phyloP scores from a whole-genome alignment of 1,139 yeast genomes.

The Yarrowia galli region DNA sequence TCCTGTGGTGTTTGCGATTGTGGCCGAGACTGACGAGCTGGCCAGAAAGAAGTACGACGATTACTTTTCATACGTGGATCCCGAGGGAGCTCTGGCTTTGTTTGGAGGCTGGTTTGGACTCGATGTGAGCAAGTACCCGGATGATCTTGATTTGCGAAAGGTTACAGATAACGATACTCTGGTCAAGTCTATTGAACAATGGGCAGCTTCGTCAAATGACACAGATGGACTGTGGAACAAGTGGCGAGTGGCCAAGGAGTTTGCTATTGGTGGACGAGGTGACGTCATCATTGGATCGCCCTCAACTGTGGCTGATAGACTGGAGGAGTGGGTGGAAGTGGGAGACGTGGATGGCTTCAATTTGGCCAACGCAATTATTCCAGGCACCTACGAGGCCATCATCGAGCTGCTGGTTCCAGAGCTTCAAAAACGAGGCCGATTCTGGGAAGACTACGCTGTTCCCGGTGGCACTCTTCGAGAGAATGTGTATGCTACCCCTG shows the following conservation, averaged over 20 bases:
- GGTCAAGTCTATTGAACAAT: constrained; percentile 44
- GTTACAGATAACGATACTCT: constrained; percentile 48
- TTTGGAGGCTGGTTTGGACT: constrained; percentile 53
- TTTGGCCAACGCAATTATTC: constrained; percentile 50
- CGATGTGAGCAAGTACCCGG: constrained; percentile 48
- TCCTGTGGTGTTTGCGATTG: constrained; percentile 47
- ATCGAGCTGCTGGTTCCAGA: constrained; percentile 53
- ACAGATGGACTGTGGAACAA: constrained; percentile 45
- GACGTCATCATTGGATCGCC: constrained; percentile 51
- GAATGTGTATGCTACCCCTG: constrained; percentile 40
- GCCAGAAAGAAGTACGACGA: constrained; percentile 48
- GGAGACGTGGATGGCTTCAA: constrained; percentile 54
- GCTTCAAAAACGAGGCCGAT: constrained; percentile 51
- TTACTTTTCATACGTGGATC: constrained; percentile 45
- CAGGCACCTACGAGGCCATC: constrained; percentile 52
- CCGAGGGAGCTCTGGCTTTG: constrained; percentile 50
- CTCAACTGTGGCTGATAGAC: constrained; percentile 49
- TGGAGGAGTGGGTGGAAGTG: constrained; percentile 51
- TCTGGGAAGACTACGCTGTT: constrained; percentile 51
- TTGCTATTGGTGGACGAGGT: constrained; percentile 50
- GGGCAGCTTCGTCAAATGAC: constrained; percentile 46
- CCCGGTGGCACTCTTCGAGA: constrained; percentile 45
- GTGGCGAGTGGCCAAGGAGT: constrained; percentile 47
- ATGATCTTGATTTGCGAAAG: constrained; percentile 49
- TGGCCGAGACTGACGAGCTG: constrained; percentile 51